phyloP scores from a whole-genome alignment of 2,329 filamentous ascomycete genomes.

The Hypoxylon sp. region DNA sequence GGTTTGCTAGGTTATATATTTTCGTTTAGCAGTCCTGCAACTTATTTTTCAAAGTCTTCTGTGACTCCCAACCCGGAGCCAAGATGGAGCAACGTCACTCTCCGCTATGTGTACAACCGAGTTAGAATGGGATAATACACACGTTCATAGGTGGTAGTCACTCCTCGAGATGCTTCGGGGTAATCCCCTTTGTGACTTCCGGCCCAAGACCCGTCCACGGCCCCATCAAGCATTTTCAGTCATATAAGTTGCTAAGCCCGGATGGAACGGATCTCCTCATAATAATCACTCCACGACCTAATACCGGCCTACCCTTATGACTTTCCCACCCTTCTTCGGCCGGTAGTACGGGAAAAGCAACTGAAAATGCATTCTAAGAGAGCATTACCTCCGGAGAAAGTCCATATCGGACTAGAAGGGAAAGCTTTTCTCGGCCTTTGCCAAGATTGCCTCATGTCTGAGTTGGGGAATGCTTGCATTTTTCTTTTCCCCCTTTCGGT shows the following conservation, averaged over 20 bases:
- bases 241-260: background rate
- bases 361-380: background rate
- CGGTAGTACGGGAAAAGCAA: background rate
- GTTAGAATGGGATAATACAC: background rate
- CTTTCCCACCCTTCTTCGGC: background rate
- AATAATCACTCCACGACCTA: background rate
- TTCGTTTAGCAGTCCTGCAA: background rate
- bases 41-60: background rate
- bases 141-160: background rate
- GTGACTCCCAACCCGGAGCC: background rate
- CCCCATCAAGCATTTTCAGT: background rate
- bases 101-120: background rate
- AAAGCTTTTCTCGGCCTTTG: background rate
- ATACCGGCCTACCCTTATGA: background rate
- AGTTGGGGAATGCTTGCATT: background rate
- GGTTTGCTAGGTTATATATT: background rate
- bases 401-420: background rate
- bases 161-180: background rate
- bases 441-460: background rate
- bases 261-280: background rate
- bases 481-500: background rate
- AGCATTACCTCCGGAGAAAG: background rate
- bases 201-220: background rate
- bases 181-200: background rate
- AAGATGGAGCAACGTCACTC: background rate